Evolutionary conservation across 1,139 yeast genomes (phyloP), one percentile per base, ranked within the genome.

Genomic region (Arxiozyma slooffiae): DNA sequence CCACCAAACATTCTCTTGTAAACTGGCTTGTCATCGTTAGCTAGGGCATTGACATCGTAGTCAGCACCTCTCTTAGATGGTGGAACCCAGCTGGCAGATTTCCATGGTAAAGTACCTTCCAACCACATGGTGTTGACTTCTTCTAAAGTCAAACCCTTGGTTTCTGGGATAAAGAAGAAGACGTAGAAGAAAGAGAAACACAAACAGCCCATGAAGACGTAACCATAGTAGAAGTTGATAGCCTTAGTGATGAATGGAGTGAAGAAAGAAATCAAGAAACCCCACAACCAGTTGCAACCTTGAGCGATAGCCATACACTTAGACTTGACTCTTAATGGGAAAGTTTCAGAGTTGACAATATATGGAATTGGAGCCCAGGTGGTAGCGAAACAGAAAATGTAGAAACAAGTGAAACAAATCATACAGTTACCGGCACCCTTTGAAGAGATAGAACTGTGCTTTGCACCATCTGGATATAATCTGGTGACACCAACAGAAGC

Each of bases 361-460:
- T 74, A 86, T 48, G 52, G 50, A 37, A 52, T 42, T 41, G 54
- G 54, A 47, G 54, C 54, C 54, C 95, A 85, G 22, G 92, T 80
- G 50, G 82, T 74, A 49, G 94, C 94, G 67, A 85, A 85, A 52
- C 54, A 52, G 54, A 82, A 81, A 57, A 86, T 82, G 76, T 76
- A 86, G 66, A 85, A 71, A 71, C 90, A 82, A 41, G 90, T 79
- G 60, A 85, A 76, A 70, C 82, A 80, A 69, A 86, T 85, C 92
- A 80, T 78, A 54, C 82, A 85, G 67, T 81, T 72, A 67, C 90
- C 92, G 49, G 83, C 80, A 54, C 82, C 71, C 56, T 69, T 70
- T 50, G 66, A 56, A 14, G 36, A 30, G n/a, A 30, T n/a, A 18
- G 67, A 54, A 71, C 81, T 80, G 67, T 81, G 81, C 24, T 58